These are phyloP conservation scores for Cercospora zeina DNA, from an alignment of 2,329 filamentous ascomycete genomes.

Conservation along the genomic window DNA sequence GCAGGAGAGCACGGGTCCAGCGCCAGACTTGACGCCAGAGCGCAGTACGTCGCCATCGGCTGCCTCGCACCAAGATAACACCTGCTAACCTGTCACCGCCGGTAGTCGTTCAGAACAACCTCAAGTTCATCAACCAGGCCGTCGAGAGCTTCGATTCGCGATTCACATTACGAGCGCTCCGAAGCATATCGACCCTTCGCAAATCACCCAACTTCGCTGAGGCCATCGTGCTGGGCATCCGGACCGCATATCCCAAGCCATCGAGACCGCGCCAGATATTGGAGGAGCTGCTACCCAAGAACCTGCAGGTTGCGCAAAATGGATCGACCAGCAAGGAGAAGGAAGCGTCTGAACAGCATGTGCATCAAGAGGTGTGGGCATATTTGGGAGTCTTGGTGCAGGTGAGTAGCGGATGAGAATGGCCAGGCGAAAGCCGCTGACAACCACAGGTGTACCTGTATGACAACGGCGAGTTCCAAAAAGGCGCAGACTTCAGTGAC, in stretches of 20 bases:
- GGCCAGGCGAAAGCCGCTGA: conserved; percentile 15
- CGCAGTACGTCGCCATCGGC: conserved; percentile 35
- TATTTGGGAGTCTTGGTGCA: conserved; percentile 43
- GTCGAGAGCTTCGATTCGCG: conserved; percentile 91
- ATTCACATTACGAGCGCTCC: conserved; percentile 89
- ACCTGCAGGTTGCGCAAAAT: conserved; percentile 26
- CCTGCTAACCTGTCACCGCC: background rate
- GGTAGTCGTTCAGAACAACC: conserved; percentile 92
- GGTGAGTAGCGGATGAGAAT: conserved; percentile 26
- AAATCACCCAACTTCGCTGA: conserved; percentile 61
- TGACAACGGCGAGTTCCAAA: conserved; percentile 77
- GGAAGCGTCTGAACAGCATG: conserved; percentile 33
- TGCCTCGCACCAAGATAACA: conserved; percentile 20
- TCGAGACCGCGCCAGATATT: conserved; percentile 37
- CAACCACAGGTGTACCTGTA: conserved; percentile 80
- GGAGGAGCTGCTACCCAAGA: conserved; percentile 38
- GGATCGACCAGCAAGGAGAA: conserved; percentile 27
- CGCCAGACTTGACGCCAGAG: conserved; percentile 37
- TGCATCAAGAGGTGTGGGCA: conserved; percentile 42
- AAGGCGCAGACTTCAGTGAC: conserved; percentile 80
- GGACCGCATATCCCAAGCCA: conserved; percentile 39
- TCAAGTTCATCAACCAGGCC: conserved; percentile 84
- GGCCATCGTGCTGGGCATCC: conserved; percentile 39
- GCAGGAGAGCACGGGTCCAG: conserved; percentile 44
- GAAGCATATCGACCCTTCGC: conserved; percentile 92